A percentile compares a stretch with the other conserved stretches of the same genome.
Conservation (phyloP, 2,329 filamentous ascomycete species). For the Hypoxylon sp. region DNA sequence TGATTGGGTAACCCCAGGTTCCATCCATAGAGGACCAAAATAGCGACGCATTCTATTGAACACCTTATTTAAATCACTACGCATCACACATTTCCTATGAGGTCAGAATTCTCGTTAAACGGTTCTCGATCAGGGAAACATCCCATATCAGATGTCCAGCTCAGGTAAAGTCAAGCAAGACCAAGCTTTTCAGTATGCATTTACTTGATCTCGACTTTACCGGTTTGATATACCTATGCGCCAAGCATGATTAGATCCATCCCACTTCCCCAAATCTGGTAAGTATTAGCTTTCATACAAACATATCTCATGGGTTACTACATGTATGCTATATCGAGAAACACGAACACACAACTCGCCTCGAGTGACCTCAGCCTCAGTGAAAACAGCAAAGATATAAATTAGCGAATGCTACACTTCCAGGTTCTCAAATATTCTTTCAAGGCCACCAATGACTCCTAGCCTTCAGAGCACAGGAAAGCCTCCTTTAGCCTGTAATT, state of each 20-base stretch:
- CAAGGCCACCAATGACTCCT: constrained; percentile 7
- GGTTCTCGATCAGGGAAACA: constrained; percentile 9
- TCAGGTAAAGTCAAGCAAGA: constrained; percentile 14
- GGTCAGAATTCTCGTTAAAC: not conserved
- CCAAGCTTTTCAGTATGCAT: constrained; percentile 21
- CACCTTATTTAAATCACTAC: not conserved
- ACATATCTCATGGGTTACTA: not conserved
- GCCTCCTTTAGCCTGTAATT: constrained; percentile 37
- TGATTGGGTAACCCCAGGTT: not conserved
- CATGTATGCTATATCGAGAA: not conserved
- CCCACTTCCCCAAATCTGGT: constrained; percentile 2
- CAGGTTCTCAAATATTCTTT: constrained; percentile 5
- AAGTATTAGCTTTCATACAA: not conserved
- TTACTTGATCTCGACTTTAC: constrained; percentile 1
- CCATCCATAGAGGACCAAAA: not conserved
- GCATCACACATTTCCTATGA: constrained; percentile 1
- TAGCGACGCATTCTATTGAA: not conserved
- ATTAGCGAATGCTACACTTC: constrained; percentile 35
- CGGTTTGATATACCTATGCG: constrained; percentile 7
- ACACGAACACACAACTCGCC: constrained; percentile 6
- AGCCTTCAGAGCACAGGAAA: constrained; percentile 6
- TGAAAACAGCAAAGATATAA: constrained; percentile 21
- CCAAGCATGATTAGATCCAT: constrained; percentile 20
- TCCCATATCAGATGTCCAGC: not conserved
- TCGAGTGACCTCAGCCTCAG: constrained; percentile 6